Base-by-base conservation (phyloP, 768 basidiomycete genomes). In the Mrakia gelida region DNA sequence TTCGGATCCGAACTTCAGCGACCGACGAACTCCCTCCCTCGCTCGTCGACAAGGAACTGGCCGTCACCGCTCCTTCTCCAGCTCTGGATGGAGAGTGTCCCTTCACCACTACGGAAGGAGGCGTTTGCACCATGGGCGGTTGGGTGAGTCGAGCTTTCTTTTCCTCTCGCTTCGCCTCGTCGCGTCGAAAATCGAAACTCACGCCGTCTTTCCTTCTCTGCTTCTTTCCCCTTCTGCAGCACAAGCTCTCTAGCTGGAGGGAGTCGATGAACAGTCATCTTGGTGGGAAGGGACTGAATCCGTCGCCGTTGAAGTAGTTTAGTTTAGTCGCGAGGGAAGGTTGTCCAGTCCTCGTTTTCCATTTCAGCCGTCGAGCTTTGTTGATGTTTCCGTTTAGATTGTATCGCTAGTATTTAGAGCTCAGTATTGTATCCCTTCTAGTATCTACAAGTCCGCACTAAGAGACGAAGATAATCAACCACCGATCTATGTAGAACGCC, bases 41-140 rank as follows among this genome's bases (percentile, higher is more conserved):
- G 21, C 18, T 41, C 21, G 23, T 70, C 34, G n/a, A 16, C 26
- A 70, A 70, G 38, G 21, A 70, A n/a, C 23, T 41, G 3, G 67
- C 41, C 34, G 13, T 70, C 18, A n/a, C 34, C 7, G 38, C 41
- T 3, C 67, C 67, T 3, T 41, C 34, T 41, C 67, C 67, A 7
- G 67, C 23, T 34, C 38, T 70, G 41, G 67, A 70, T 7, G 67
- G 67, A n/a, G 67, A 70, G 67, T 70, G 67, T 43, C 67, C 67
- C 1, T 70, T 70, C 41, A 52, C 15, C 3, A 52, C 49, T 21
- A 18, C 49, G 2, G 49, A 52, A 13, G 67, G 23, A 41, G 67
- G 34, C 13, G 38, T 18, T 18, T 59, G 59, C 28, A 28, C 59
- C 10, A 59, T 59, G 59, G 59, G 59, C 2, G 59, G 59, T 1